These are phyloP conservation scores for Dendryphion nanum DNA, from an alignment of 2,329 filamentous ascomycete species.

Conservation along the genomic window DNA sequence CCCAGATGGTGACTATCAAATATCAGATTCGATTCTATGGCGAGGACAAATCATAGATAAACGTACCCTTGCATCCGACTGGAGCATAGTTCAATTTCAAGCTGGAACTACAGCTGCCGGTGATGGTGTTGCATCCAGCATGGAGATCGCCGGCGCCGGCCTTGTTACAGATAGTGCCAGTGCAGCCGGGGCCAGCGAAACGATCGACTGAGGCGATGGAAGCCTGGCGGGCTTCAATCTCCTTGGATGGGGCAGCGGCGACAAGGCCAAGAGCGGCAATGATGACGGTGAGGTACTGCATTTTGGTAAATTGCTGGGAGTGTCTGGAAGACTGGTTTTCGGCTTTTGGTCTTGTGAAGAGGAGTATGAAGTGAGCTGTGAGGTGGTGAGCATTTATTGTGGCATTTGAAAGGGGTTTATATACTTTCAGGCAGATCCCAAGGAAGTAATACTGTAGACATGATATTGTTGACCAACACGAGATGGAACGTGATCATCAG, in stretches of 20 bases:
- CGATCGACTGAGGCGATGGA: conserved; percentile 14
- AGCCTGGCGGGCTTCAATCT: conserved; percentile 8
- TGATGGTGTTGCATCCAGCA: conserved; percentile 12
- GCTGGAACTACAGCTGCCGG: conserved; percentile 8
- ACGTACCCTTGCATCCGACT: conserved; percentile 12
- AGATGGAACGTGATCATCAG: too few relatives aligned
- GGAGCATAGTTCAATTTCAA: conserved; percentile 12
- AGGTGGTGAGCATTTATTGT: too few relatives aligned
- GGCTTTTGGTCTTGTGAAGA: too few relatives aligned
- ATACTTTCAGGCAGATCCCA: too few relatives aligned
- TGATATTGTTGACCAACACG: too few relatives aligned
- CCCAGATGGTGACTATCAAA: conserved; percentile 9
- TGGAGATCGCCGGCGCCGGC: conserved; percentile 13
- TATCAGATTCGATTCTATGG: neutral
- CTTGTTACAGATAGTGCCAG: conserved; percentile 12
- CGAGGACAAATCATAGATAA: neutral
- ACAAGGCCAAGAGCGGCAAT: conserved; percentile 6
- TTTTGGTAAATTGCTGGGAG: conserved; percentile 6
- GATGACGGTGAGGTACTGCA: conserved; percentile 9
- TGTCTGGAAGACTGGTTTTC: too few relatives aligned
- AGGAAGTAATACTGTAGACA: too few relatives aligned
- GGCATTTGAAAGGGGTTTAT: too few relatives aligned
- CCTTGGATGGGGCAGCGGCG: conserved; percentile 6
- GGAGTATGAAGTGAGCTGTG: too few relatives aligned
- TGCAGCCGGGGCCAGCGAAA: conserved; percentile 10